These are phyloP conservation scores for Alternaria viburni DNA, from an alignment of 2,329 filamentous ascomycete species.

Conservation along the genomic window DNA sequence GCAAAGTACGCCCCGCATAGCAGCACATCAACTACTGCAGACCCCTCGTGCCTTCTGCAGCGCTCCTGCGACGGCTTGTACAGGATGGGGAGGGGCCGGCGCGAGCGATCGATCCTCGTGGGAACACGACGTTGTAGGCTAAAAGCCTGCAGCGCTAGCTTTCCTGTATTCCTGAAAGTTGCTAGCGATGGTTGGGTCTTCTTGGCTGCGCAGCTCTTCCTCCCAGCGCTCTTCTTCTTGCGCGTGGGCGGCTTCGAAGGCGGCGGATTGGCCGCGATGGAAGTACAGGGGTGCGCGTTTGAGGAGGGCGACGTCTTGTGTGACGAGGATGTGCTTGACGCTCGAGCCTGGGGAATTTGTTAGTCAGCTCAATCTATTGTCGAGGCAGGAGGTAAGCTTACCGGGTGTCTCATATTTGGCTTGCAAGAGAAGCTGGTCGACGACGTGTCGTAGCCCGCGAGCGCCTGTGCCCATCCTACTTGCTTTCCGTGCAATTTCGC, in stretches of 20 bases:
- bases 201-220: constrained; percentile 42
- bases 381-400: constrained; percentile 18
- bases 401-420: constrained; percentile 58
- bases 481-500: constrained; percentile 77
- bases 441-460: constrained; percentile 55
- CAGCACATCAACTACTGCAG: neutral
- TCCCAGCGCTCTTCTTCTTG: constrained; percentile 57
- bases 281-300: constrained; percentile 53
- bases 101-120: neutral
- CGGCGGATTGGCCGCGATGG: constrained; percentile 49
- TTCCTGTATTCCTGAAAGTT: constrained; percentile 57
- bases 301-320: constrained; percentile 52
- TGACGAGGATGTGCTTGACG: constrained; percentile 55
- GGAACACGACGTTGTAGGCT: constrained; percentile 13
- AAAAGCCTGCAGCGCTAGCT: constrained; percentile 42
- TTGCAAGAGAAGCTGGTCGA: constrained; percentile 54
- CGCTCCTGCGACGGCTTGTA: neutral
- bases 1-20: neutral
- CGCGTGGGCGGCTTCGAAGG: constrained; percentile 49
- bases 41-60: neutral
- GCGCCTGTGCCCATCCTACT: constrained; percentile 74
- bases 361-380: constrained; percentile 1
- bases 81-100: neutral
- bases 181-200: constrained; percentile 31
- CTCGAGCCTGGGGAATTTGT: constrained; percentile 42